Conservation (phyloP, 805 yeast genomes). For the Lipomyces sp. region DNA sequence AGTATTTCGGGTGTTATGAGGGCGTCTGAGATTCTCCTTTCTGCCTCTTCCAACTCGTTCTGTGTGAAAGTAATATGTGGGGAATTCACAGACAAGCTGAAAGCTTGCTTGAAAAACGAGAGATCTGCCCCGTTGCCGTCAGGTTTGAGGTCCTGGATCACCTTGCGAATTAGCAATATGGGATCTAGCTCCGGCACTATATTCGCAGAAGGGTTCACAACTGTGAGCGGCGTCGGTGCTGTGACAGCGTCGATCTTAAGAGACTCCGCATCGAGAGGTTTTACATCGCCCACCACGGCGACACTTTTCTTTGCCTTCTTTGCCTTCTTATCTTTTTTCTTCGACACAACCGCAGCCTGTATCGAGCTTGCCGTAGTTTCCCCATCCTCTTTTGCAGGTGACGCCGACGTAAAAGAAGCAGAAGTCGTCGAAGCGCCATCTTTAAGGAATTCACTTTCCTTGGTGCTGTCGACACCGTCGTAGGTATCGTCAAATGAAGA, state of each 20-base stretch:
- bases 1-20: neutral
- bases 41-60: constrained; percentile 14
- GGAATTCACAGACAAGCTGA: constrained; percentile 3
- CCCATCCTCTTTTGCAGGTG: neutral
- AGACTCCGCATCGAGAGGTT: no score
- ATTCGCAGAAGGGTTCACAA: neutral
- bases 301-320: constrained; percentile 6
- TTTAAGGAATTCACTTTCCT: no score
- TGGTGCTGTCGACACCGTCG: no score
- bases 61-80: constrained; percentile 11
- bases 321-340: constrained; percentile 11
- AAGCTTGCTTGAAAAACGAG: constrained; percentile 11
- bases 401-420: neutral
- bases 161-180: neutral
- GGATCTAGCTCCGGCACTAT: constrained; percentile 3
- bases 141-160: constrained; percentile 7
- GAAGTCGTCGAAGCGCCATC: neutral
- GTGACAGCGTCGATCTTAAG: no score
- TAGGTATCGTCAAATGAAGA: no score
- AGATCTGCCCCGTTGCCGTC: neutral
- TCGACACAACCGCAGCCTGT: neutral
- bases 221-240: no score
- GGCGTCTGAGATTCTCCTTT: neutral
- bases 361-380: constrained; percentile 4
- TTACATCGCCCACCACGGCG: neutral